Evolutionary conservation across 768 basidiomycete species (phyloP).

Genomic region (Kwoniella bestiolae): DNA sequence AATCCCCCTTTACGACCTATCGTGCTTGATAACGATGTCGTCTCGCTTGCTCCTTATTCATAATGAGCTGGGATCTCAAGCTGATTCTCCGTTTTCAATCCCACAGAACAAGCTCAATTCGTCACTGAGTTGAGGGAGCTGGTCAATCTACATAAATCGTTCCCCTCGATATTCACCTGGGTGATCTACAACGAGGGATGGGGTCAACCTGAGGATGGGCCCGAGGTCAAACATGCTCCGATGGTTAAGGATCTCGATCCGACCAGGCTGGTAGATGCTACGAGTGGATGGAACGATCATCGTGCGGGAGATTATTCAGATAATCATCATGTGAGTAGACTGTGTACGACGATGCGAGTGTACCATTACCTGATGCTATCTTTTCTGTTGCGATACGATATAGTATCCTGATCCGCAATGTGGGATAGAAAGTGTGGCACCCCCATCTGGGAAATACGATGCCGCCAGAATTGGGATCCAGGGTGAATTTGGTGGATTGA

Average conservation of each 20-base stretch:
- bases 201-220: constrained; percentile 27
- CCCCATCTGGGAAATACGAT: constrained; percentile 27
- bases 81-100: background rate
- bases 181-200: constrained; percentile 41
- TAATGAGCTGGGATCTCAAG: too few species aligned
- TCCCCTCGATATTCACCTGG: constrained; percentile 37
- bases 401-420: constrained; percentile 37
- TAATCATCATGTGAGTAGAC: constrained; percentile 29
- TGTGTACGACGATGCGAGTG: too few species aligned
- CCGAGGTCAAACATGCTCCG: constrained; percentile 26
- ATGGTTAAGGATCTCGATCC: constrained; percentile 27
- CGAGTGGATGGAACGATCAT: constrained; percentile 34
- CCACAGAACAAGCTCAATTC: constrained; percentile 32
- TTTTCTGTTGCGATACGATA: too few species aligned
- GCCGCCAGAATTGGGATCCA: constrained; percentile 35
- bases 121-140: constrained; percentile 24
- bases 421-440: constrained; percentile 8
- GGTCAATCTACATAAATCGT: constrained; percentile 30
- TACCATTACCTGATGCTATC: too few species aligned
- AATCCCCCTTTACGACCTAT: background rate
- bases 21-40: background rate
- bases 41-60: too few species aligned
- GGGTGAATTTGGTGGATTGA: constrained; percentile 37
- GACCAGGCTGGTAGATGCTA: constrained; percentile 25
- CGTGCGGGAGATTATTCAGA: constrained; percentile 34